Percentiles rank a stretch among this genome's conserved stretches.
phyloP scores from a whole-genome alignment of 1,139 yeast genomes.

The Zygotorulaspora mrakii region DNA sequence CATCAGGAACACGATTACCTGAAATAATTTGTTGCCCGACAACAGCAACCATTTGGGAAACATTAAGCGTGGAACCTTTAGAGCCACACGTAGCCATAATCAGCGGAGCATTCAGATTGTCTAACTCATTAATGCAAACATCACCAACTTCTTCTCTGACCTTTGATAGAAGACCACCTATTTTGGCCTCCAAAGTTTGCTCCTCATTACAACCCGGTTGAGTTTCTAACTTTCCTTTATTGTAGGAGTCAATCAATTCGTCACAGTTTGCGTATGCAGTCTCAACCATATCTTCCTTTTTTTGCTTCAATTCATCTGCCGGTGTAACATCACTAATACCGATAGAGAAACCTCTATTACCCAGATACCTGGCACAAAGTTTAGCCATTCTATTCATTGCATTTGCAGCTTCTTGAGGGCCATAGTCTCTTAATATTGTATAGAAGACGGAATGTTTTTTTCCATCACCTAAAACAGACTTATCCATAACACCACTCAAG shows the following conservation, averaged over 20 bases:
- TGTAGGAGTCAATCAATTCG: constrained; percentile 74
- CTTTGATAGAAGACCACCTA: constrained; percentile 91
- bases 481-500: constrained; percentile 94
- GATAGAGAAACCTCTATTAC: constrained; percentile 93
- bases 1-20: constrained; percentile 99
- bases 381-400: constrained; percentile 99
- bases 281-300: constrained; percentile 87
- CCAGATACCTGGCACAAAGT: constrained; percentile 89
- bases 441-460: constrained; percentile 96
- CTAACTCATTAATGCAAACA: constrained; percentile 89
- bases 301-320: constrained; percentile 66
- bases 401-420: constrained; percentile 88
- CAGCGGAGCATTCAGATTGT: constrained; percentile 87
- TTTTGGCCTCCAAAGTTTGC: constrained; percentile 94
- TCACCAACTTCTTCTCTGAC: constrained; percentile 99
- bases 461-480: constrained; percentile 94
- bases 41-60: constrained; percentile 99
- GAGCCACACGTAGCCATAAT: constrained; percentile 99
- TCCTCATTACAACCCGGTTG: constrained; percentile 99
- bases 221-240: constrained; percentile 87
- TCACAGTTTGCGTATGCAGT: constrained; percentile 90
- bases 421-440: constrained; percentile 89
- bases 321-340: constrained; percentile 99
- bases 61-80: constrained; percentile 95
- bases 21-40: constrained; percentile 99